A percentile compares a stretch with the other conserved stretches of the same genome.
phyloP scores from a whole-genome alignment of 371 early-diverging fungal species.

The Entomophthora muscae region DNA sequence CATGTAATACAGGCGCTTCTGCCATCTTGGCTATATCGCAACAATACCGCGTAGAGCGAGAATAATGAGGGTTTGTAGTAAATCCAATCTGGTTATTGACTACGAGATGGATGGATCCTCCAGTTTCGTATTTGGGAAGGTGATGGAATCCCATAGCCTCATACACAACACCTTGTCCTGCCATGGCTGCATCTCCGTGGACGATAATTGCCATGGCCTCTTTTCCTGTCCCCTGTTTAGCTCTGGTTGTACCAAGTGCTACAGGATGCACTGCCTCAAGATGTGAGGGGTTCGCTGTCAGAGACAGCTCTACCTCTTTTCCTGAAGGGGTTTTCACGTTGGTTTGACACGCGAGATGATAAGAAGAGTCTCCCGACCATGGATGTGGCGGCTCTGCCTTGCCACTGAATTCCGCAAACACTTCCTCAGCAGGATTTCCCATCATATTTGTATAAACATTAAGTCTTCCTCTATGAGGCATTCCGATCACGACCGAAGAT shows the following conservation, averaged over 20 bases:
- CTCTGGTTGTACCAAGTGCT: conserved; percentile 82
- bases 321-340: conserved; percentile 4
- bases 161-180: conserved; percentile 83
- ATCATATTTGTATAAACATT: conserved; percentile 78
- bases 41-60: conserved; percentile 76
- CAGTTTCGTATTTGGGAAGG: conserved; percentile 78
- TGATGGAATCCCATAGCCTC: conserved; percentile 87
- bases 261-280: conserved; percentile 91
- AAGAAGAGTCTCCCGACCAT: conserved; percentile 64
- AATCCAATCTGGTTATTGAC: conserved; percentile 98
- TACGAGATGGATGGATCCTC: conserved; percentile 87
- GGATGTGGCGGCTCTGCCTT: conserved; percentile 65
- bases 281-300: conserved; percentile 90
- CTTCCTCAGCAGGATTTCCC: conserved; percentile 48
- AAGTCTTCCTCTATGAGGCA: conserved; percentile 94
- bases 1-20: conserved; percentile 87
- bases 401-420: conserved; percentile 87
- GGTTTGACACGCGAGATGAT: conserved; percentile 42
- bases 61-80: conserved; percentile 83
- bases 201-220: conserved; percentile 72
- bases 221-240: conserved; percentile 72
- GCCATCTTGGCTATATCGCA: conserved; percentile 91
- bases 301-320: conserved; percentile 48
- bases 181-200: conserved; percentile 76
- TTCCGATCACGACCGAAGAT: conserved; percentile 65